Base-by-base conservation (phyloP, 2,329 filamentous ascomycete species). In the Hymenoscyphus repandus region DNA sequence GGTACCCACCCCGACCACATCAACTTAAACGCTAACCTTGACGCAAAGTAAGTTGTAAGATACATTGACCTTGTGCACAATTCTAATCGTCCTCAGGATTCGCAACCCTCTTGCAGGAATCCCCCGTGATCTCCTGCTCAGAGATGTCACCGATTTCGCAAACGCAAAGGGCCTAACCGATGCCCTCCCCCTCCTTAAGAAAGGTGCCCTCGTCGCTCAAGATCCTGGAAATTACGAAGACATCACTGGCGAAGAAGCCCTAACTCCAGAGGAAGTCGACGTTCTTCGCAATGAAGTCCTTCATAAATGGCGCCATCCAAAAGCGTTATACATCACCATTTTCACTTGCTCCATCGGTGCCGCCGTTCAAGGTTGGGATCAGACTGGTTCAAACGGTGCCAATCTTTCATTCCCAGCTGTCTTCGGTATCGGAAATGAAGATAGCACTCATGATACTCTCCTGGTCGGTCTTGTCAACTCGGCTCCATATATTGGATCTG, bases 181-280 rank as follows among this genome's bases (percentile, higher is more conserved):
- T 44, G 74, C 83, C 54, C 68, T 80, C 3, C 68, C 71, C 1
- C 64, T 85, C 15, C 73, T 90, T 48, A 74, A 78, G 50, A 85
- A 85, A 60, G 88, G 86, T 33, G 88, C 87, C 5, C 74, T 92
- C 6, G 79, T 90, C 12, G 88, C 88, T 2, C 86, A 89, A 65
- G 80, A 85, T 58, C 86, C 86, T 0, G 68, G 71, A 9, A 73
- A 74, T 30, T 87, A 79, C 65, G 84, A 87, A 51, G 71, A 76
- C 36, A 75, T 90, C 41, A 69, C 66, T 3, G 76, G 78, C 56
- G 70, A 78, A 47, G 70, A 78, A 47, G 77, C 79, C 11, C 74
- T 91, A 1, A 70, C 74, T 46, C 74, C 83, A 9, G 71, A 73
- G 0, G 85, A 87, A 63, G 77, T 83, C 52, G 69, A 75, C n/a